phyloP scores from a whole-genome alignment of 2,329 filamentous ascomycete species.

The Aureobasidium pullulans region DNA sequence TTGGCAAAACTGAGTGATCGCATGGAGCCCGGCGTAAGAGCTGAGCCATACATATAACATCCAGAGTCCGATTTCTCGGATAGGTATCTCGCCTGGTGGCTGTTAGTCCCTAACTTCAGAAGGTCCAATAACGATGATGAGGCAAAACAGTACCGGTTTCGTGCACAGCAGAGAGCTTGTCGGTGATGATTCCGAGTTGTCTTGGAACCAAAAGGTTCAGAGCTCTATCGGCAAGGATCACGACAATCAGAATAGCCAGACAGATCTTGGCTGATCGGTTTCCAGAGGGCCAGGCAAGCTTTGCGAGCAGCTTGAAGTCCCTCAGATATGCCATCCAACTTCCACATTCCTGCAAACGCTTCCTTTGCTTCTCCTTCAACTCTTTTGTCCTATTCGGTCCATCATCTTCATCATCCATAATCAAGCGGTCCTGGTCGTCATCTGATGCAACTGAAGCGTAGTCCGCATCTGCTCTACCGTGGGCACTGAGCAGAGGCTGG shows the following conservation, averaged over 20 bases:
- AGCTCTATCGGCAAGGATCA: slow-evolving; percentile 62
- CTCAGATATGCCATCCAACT: slow-evolving; percentile 72
- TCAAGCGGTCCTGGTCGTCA: slow-evolving; percentile 18
- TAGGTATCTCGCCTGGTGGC: slow-evolving; percentile 33
- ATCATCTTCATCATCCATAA: slow-evolving; percentile 38
- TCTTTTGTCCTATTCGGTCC: slow-evolving; percentile 50
- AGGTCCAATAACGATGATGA: too few species aligned
- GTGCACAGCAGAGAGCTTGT: slow-evolving; percentile 52
- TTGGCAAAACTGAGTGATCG: slow-evolving; percentile 46
- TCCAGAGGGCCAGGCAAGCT: slow-evolving; percentile 69
- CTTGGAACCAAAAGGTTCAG: slow-evolving; percentile 73
- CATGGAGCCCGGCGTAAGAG: slow-evolving; percentile 44
- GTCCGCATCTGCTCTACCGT: slow-evolving; percentile 15
- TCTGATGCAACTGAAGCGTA: slow-evolving; percentile 10
- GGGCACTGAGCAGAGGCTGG: slow-evolving; percentile 13
- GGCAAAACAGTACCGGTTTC: slow-evolving; percentile 26
- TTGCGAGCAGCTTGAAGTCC: slow-evolving; percentile 66
- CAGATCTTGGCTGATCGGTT: slow-evolving; percentile 60
- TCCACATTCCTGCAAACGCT: slow-evolving; percentile 64
- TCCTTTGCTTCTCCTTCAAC: slow-evolving; percentile 45
- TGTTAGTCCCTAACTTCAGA: neutral
- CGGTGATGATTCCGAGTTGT: slow-evolving; percentile 71
- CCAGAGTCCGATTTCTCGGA: slow-evolving; percentile 47
- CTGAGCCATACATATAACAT: slow-evolving; percentile 42
- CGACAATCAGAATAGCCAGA: slow-evolving; percentile 58